These are phyloP conservation scores for Pichia nanzhaoensis DNA, from an alignment of 805 yeast genomes.

Conservation along the genomic window DNA sequence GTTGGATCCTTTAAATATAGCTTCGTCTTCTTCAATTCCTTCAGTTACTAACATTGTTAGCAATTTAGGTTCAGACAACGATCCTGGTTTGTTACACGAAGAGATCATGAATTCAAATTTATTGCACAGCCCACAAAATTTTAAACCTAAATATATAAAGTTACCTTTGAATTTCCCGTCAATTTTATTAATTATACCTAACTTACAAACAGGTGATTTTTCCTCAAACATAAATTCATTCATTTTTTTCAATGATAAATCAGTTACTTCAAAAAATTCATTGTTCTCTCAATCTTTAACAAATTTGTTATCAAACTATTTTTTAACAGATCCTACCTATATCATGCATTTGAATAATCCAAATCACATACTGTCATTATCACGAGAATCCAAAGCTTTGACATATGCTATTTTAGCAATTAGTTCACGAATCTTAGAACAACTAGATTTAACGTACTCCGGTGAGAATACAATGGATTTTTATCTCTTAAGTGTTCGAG, in stretches of 20 bases:
- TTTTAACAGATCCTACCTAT: constrained; percentile 11
- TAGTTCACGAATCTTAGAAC: constrained; percentile 26
- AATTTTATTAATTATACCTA: constrained; percentile 9
- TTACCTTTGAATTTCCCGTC: constrained; percentile 10
- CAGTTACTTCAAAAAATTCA: constrained; percentile 3
- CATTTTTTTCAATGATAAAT: constrained; percentile 12
- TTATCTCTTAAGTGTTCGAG: constrained; percentile 26
- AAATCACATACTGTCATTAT: constrained; percentile 28
- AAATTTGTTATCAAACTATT: constrained; percentile 9
- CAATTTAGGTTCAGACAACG: background rate
- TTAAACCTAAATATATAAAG: constrained; percentile 5
- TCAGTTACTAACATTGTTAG: too few relatives aligned
- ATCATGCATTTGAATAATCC: constrained; percentile 9
- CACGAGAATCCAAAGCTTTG: constrained; percentile 30
- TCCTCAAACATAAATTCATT: constrained; percentile 8
- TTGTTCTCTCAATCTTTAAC: constrained; percentile 8
- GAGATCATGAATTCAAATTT: too few relatives aligned
- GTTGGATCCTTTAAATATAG: too few relatives aligned
- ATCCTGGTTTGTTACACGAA: background rate
- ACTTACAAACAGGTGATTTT: constrained; percentile 6
- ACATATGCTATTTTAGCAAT: constrained; percentile 26
- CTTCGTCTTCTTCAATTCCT: too few relatives aligned
- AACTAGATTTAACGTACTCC: constrained; percentile 14
- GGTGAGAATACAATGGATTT: constrained; percentile 26
- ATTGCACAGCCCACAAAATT: background rate